phyloP scores from a whole-genome alignment of 257 asterid genomes.

The Echium plantagineum region DNA sequence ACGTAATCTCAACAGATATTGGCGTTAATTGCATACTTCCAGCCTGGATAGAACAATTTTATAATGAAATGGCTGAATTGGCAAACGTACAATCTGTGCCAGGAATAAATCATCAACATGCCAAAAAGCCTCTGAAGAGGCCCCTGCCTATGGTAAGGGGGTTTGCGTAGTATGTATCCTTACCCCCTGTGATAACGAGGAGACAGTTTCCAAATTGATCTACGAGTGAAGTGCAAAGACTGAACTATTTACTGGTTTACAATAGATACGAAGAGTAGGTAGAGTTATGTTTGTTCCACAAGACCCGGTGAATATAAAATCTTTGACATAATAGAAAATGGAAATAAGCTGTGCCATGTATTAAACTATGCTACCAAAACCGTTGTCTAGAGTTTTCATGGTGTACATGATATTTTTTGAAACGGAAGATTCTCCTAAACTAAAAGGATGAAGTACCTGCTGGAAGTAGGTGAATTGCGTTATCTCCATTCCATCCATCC shows the following conservation, averaged over 20 bases:
- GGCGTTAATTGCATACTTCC: conserved; percentile 91
- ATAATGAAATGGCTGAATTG: conserved; percentile 4
- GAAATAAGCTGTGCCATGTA: not conserved
- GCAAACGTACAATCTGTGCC: not conserved
- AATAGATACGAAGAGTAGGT: too few species aligned
- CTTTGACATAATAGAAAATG: too few species aligned
- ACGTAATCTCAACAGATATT: conserved; percentile 88
- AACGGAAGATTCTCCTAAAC: not conserved
- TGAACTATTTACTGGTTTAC: too few species aligned
- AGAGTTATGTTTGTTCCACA: too few species aligned
- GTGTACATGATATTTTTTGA: not conserved
- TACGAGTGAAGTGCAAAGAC: too few species aligned
- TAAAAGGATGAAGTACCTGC: conserved; percentile 48
- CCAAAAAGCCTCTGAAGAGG: too few species aligned
- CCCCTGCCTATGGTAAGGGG: too few species aligned
- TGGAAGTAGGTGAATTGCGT: conserved; percentile 98
- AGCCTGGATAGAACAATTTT: conserved; percentile 41
- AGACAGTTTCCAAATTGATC: too few species aligned
- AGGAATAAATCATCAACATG: not conserved
- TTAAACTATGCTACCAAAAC: not conserved
- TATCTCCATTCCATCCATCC: conserved; percentile 99
- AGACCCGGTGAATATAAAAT: too few species aligned
- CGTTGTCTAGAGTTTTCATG: not conserved
- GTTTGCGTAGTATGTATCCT: too few species aligned
- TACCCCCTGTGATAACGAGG: too few species aligned